Percentiles rank a stretch among this genome's conserved stretches.
phyloP scores from a whole-genome alignment of 1,284 basidiomycete genomes.

The Ustilago hordei region DNA sequence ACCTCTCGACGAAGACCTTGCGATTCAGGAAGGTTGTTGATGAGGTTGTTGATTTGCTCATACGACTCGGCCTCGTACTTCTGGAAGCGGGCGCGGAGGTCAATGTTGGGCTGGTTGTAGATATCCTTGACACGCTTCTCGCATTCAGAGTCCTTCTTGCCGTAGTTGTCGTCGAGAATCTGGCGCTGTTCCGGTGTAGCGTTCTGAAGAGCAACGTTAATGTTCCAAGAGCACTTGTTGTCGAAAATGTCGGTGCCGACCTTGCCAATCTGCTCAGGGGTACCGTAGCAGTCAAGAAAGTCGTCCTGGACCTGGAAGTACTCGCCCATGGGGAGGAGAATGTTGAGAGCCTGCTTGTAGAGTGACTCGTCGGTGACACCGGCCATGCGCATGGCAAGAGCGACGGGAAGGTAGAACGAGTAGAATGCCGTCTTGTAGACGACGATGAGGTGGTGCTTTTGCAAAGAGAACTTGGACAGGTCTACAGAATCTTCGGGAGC shows the following conservation, averaged over 20 bases:
- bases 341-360: constrained; percentile 83
- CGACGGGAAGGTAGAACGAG: constrained; percentile 98
- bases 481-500: constrained; percentile 91
- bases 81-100: constrained; percentile 75
- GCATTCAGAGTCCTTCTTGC: constrained; percentile 79
- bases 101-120: constrained; percentile 80
- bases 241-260: constrained; percentile 97
- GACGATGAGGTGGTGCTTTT: constrained; percentile 92
- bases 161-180: constrained; percentile 82
- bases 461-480: constrained; percentile 83
- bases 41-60: constrained; percentile 69
- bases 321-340: constrained; percentile 92
- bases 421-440: constrained; percentile 98
- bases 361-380: constrained; percentile 79
- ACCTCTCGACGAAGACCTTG: constrained; percentile 79
- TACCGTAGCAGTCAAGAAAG: constrained; percentile 91
- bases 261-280: constrained; percentile 93
- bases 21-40: constrained; percentile 61
- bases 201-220: constrained; percentile 85
- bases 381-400: constrained; percentile 85
- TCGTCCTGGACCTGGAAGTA: constrained; percentile 99
- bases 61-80: constrained; percentile 84
- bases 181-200: constrained; percentile 77
- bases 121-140: constrained; percentile 82
- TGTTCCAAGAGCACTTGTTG: constrained; percentile 98